Evolutionary conservation across 1,284 basidiomycete species (phyloP), one percentile per base, ranked within the genome.

Genomic region (Schizophyllum commune): DNA sequence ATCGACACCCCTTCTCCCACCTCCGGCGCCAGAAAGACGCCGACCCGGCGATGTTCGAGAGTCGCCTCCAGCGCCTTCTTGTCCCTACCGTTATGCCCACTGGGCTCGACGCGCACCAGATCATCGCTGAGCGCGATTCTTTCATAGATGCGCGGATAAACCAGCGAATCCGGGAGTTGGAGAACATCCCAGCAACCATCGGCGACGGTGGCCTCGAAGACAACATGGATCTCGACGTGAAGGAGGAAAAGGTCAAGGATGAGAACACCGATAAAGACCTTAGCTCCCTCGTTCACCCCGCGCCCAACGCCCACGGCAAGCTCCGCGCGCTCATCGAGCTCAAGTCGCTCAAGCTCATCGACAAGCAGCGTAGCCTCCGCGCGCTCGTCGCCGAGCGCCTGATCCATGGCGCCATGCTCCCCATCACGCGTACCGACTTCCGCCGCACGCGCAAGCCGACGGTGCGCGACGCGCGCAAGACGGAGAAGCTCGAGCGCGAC

Each of bases 321-420:
- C 79, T 98, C 19, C 88, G 89, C 59, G 94, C 94, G 0, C 78
- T 96, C 60, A 98, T 99, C 68, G 96, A 99, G 76, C 87, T 98
- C 71, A 97, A 98, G 72, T 85, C 88, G 8, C 83, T 99, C n/a
- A 87, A 90, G 19, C 83, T 99, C 20, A 81, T 97, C 27, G 90
- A 95, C 62, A 96, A 95, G 73, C 97, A 99, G 71, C 86, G 91
- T 27, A 80, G 86, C 32, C 80, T 98, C 68, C 87, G 96, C 5
- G 91, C 94, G 33, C 84, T 91, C 65, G 85, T 98, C 39, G 89
- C 96, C 3, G 89, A 94, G 67, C 89, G 91, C 32, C 86, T 98
- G 68, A 87, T 89, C 61, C 92, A 96, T 63, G 93, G 94, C 8
- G 88, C 93, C n/a, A 86, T 94, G 64, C 83, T 99, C 5, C 92